Base-by-base conservation (phyloP, 352 stramenopile genomes). In the Phytophthora litchii region DNA sequence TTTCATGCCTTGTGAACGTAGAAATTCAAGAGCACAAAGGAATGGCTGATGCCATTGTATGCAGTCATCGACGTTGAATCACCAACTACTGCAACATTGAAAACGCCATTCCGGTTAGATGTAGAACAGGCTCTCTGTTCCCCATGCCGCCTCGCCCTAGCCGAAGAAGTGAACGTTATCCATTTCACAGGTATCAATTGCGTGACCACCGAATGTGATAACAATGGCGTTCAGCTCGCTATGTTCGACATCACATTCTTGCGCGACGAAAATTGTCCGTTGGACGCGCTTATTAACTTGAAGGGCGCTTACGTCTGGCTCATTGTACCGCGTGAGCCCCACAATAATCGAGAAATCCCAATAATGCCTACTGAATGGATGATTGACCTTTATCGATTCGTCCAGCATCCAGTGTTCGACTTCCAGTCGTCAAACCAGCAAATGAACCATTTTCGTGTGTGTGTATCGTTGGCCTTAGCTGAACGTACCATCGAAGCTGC, bases 41-140 rank as follows among this genome's bases (percentile, higher is more conserved):
- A 89, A 31, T 89, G 76, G 34, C 38, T 91, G 20, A 19, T 54
- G 16, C 79, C 82, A 1, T 49, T 89, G 11, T 89, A 86, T 35
- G 74, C 78, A 11, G 55, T 53, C 0, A 61, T 75, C n/a, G 52
- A 68, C 0, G 42, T 87, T 20, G 29, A 20, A n/a, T 74, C 71
- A 6, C 19, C 56, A 0, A 71, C 53, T 0, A 60, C 53, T n/a
- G 73, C 56, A 2, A 12, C 65, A 4, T 29, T 88, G 3, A 63
- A 49, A 16, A 75, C 70, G 0, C 72, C 73, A 13, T 80, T 73
- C 32, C 42, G 10, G 0, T 16, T 57, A 17, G 51, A 83, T 1
- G 20, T 84, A 3, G 13, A 64, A 9, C 35, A 52, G 2, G 16
- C 23, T 5, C 32, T 84, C 14, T n/a, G 7, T 11, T 65, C 31